Evolutionary conservation across 2,329 filamentous ascomycete genomes (phyloP), one percentile per base, ranked within the genome.

Genomic region (Xylariaceae sp.): DNA sequence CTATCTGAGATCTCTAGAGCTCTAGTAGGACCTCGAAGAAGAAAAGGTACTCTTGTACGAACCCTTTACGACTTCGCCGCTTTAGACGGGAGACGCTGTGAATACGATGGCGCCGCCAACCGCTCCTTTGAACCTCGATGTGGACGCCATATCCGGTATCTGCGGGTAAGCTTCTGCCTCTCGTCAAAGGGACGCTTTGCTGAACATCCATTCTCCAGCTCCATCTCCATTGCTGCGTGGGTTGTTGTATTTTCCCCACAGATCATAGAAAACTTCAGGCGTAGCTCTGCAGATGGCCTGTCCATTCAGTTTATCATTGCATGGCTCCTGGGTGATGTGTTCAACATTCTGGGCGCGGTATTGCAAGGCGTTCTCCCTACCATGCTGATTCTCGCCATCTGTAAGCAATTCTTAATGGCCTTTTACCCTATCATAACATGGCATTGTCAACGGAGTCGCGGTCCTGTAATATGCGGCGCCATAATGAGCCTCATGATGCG

Each of bases 191-290:
- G 33, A 40, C 39, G 60, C 49, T 15, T 17, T 44, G 18, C 27
- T 39, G 15, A 32, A 47, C 49, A 49, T 39, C 12, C 43, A 33
- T 30, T 40, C 31, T 61, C 42, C 51, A 89, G 91, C 33, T 96
- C 91, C 9, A 91, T 99, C 59, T 96, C 90, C 41, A 96, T 99
- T 66, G 91, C 91, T 44, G 96, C 91, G 67, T 96, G 94, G 94
- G 88, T 97, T 49, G 89, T 97, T 33, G 94, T 99, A 50, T 99
- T 96, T 73, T 94, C 90, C 1, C 94, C 94, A 2, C 94, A 99
- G 62, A 96, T 99, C 61, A 86, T 96, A 60, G 90, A 96, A 65
- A 96, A 96, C 66, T 96, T 96, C 72, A 85, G 85, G 55, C 82
- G 90, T 48, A 75, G 82, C 58, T 95, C 87, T 38, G 89, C 90